Evolutionary conservation across 2,329 filamentous ascomycete species (phyloP).

Genomic region (Trichoderma pleuroti): DNA sequence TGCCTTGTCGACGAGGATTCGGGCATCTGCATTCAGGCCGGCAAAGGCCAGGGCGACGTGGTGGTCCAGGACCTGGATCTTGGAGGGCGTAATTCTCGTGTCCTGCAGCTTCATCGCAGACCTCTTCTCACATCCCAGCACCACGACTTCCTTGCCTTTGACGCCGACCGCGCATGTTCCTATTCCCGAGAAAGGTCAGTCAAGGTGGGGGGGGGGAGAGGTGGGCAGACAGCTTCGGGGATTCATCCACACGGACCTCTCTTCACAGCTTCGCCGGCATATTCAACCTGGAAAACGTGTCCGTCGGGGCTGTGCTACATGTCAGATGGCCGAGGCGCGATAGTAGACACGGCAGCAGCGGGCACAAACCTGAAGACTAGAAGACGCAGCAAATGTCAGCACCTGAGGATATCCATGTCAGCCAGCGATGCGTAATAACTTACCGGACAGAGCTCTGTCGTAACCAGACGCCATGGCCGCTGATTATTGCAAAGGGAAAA

Average conservation of each 20-base stretch:
- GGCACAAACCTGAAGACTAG: slow-evolving; percentile 74
- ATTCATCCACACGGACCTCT: slow-evolving; percentile 60
- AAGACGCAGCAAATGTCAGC: slow-evolving; percentile 39
- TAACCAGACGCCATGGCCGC: slow-evolving; percentile 82
- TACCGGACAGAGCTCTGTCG: slow-evolving; percentile 98
- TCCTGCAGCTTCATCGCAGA: slow-evolving; percentile 99
- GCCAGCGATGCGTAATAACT: slow-evolving; percentile 35
- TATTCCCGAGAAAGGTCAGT: slow-evolving; percentile 35
- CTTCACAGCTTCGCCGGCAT: slow-evolving; percentile 98
- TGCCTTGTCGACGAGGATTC: slow-evolving; percentile 97
- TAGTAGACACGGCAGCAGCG: not conserved
- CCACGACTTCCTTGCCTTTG: slow-evolving; percentile 90
- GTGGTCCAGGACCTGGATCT: slow-evolving; percentile 93
- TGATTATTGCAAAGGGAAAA: not conserved
- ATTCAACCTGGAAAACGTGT: slow-evolving; percentile 99
- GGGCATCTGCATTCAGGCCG: slow-evolving; percentile 93
- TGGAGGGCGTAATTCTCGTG: slow-evolving; percentile 97
- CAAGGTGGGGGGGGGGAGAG: slow-evolving; percentile 12
- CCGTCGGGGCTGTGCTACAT: slow-evolving; percentile 76
- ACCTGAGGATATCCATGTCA: slow-evolving; percentile 21
- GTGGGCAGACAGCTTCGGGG: not conserved
- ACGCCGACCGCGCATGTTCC: slow-evolving; percentile 97
- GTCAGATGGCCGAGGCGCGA: not conserved
- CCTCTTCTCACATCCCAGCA: slow-evolving; percentile 96
- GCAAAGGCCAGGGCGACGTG: slow-evolving; percentile 97